Base-by-base conservation (phyloP, 805 yeast species). In the Candida pseudoglaebosa region DNA sequence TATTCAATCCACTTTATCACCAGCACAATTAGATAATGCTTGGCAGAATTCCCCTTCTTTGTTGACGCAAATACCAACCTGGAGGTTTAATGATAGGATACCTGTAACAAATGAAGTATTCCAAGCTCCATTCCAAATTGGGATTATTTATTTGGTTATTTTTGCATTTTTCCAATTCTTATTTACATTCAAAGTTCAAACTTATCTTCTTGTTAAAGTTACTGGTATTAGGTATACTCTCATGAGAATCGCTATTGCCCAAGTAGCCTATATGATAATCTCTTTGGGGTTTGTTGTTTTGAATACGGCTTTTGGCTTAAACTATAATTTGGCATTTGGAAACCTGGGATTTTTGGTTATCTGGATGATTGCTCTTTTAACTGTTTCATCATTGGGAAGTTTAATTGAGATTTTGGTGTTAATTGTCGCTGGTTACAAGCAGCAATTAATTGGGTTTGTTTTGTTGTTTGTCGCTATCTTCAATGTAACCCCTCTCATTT, bases 101-200 rank as follows among this genome's bases (percentile, higher is more conserved):
- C 66, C 66, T 1, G 60, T 59, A 2, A 33, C 37, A 1, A 33
- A 51, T 24, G 52, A 46, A 26, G 49, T 59, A 14, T 50, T 50
- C 24, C 61, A 52, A 38, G 67, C 65, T 9, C 62, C 65, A 1
- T 47, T 61, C 14, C 61, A 59, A 34, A 44, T 62, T n/a, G 67
- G 66, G 1, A 38, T 59, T 17, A 52, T 62, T 29, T 62, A 62
- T 43, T 46, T 60, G 43, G 54, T 58, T 18, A 45, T 60, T 4
- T 62, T 62, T 43, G 48, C 67, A 5, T 62, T 62, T 38, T 62
- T 61, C 53, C 65, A 56, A 44, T 62, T 62, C 32, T 34, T 61
- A 12, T 56, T 59, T 45, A 44, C 57, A 28, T 39, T 49, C 20
- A 52, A 52, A 9, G 46, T 61, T 29, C 65, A 62, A 28, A 44